phyloP scores from a whole-genome alignment of 2,329 filamentous ascomycete genomes.

The Clarireedia paspali region DNA sequence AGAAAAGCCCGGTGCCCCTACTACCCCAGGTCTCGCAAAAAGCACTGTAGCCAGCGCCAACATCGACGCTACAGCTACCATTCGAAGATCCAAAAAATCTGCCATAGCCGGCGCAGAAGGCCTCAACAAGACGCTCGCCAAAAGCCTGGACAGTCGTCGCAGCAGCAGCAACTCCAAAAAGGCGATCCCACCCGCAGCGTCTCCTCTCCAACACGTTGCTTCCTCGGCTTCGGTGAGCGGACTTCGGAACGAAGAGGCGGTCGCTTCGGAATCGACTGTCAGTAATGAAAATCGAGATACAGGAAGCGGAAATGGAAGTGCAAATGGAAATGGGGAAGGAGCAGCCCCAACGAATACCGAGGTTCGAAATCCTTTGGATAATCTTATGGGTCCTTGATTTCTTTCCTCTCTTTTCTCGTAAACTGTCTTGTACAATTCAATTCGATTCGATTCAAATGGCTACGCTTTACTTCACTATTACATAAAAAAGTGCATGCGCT shows the following conservation, averaged over 20 bases:
- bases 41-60: slow-evolving; percentile 83
- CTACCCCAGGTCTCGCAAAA: slow-evolving; percentile 87
- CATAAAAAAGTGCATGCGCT: slow-evolving; percentile 12
- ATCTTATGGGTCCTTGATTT: slow-evolving; percentile 24
- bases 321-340: slow-evolving; percentile 8
- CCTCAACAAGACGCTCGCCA: slow-evolving; percentile 71
- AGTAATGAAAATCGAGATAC: not conserved
- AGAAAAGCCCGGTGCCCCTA: slow-evolving; percentile 84
- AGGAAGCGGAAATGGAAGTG: not conserved
- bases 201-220: slow-evolving; percentile 18
- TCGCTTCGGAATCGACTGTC: not conserved
- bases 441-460: not conserved
- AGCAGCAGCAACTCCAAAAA: slow-evolving; percentile 84
- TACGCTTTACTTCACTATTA: not conserved
- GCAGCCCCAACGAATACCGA: slow-evolving; percentile 16
- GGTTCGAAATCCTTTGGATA: slow-evolving; percentile 25
- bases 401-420: not conserved
- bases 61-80: slow-evolving; percentile 76
- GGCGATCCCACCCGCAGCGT: slow-evolving; percentile 41
- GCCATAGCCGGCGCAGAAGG: slow-evolving; percentile 54
- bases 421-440: not conserved
- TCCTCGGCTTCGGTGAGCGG: slow-evolving; percentile 20
- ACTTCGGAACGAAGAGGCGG: slow-evolving; percentile 12
- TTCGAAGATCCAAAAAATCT: slow-evolving; percentile 38
- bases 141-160: slow-evolving; percentile 83